Evolutionary conservation across 2,329 filamentous ascomycete genomes (phyloP).

Genomic region (Gaeumannomyces tritici): DNA sequence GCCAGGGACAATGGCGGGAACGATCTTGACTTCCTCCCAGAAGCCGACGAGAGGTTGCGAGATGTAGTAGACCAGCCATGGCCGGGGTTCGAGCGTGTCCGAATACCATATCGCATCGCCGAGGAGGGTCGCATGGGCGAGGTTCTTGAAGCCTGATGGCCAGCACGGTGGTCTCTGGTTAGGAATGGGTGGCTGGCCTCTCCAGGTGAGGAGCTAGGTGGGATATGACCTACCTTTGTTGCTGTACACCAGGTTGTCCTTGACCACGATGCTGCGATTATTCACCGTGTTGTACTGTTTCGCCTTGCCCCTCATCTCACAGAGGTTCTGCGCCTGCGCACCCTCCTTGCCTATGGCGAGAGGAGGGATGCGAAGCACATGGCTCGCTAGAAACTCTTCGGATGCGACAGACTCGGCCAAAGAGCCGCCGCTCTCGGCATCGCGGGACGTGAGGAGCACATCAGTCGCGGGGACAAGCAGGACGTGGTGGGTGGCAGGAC

Average conservation of each 20-base stretch:
- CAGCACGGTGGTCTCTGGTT: not conserved
- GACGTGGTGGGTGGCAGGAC: conserved; percentile 83
- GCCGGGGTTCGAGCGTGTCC: conserved; percentile 77
- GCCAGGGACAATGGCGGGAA: conserved; percentile 50
- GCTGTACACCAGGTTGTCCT: conserved; percentile 85
- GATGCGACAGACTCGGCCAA: conserved; percentile 75
- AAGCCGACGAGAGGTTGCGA: conserved; percentile 77
- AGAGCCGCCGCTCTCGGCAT: conserved; percentile 70
- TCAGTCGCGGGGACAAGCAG: conserved; percentile 91
- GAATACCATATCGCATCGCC: conserved; percentile 81
- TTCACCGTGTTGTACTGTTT: conserved; percentile 92
- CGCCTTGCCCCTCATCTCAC: conserved; percentile 84
- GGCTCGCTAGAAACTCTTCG: conserved; percentile 93
- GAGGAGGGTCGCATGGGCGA: conserved; percentile 82
- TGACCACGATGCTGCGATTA: conserved; percentile 85
- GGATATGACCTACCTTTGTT: conserved; percentile 66
- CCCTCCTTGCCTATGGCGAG: conserved; percentile 26
- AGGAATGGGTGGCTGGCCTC: not conserved
- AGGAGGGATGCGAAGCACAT: conserved; percentile 79
- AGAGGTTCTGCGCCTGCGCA: conserved; percentile 46
- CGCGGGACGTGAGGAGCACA: conserved; percentile 76
- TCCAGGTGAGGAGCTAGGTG: not conserved
- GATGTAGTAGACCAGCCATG: conserved; percentile 97
- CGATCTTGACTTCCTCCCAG: conserved; percentile 66
- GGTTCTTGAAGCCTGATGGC: conserved; percentile 70